phyloP scores from a whole-genome alignment of 176 grass and related monocot genomes.

The Oryza glaberrima region DNA sequence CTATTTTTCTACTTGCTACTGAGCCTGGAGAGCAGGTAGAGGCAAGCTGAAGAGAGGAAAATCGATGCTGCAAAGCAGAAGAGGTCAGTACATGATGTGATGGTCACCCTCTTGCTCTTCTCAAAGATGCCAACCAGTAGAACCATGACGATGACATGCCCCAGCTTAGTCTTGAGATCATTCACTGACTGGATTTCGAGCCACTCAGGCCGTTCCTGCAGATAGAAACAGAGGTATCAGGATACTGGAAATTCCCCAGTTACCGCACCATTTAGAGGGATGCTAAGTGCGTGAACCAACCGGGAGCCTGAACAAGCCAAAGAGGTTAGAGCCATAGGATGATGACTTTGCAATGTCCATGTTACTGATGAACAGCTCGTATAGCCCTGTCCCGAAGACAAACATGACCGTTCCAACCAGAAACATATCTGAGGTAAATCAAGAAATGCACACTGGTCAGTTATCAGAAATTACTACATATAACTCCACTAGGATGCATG shows the following conservation, averaged over 20 bases:
- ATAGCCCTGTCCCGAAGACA: conserved; percentile 85
- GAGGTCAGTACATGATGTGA: conserved; percentile 65
- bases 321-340: conserved; percentile 69
- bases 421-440: conserved; percentile 64
- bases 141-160: conserved; percentile 88
- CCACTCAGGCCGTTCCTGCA: conserved; percentile 84
- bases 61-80: conserved; percentile 75
- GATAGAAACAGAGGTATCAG: conserved; percentile 12
- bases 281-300: conserved; percentile 43
- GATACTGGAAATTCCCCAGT: background rate
- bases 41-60: conserved; percentile 79
- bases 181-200: conserved; percentile 75
- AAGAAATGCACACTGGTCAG: conserved; percentile 22
- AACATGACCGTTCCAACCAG: conserved; percentile 93
- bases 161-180: conserved; percentile 92
- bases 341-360: conserved; percentile 69
- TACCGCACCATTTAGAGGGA: background rate
- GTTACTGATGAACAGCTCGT: conserved; percentile 93
- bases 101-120: conserved; percentile 80
- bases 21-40: conserved; percentile 91
- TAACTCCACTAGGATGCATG: background rate
- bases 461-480: background rate
- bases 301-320: conserved; percentile 79
- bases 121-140: conserved; percentile 88
- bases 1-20: conserved; percentile 33